These are phyloP conservation scores for Xylaria sp. DNA, from an alignment of 2,329 filamentous ascomycete genomes.

Conservation along the genomic window DNA sequence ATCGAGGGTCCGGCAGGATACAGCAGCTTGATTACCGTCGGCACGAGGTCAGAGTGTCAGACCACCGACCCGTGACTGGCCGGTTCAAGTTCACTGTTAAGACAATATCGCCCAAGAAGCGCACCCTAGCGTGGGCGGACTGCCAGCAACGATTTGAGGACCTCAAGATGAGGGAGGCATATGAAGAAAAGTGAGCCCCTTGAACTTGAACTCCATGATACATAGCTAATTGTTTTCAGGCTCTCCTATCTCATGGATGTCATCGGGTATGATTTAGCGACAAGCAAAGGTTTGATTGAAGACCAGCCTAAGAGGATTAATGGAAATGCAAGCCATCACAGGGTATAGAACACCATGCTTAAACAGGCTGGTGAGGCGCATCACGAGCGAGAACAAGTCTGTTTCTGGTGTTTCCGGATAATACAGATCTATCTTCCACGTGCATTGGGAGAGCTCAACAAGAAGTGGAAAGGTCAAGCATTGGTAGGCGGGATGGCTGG, in stretches of 20 bases:
- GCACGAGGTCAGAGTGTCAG: slow-evolving; percentile 90
- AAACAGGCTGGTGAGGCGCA: slow-evolving; percentile 3
- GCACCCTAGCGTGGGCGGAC: slow-evolving; percentile 75
- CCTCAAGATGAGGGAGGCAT: slow-evolving; percentile 74
- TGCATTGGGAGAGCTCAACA: slow-evolving; percentile 11
- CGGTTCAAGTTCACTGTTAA: slow-evolving; percentile 86
- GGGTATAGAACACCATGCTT: slow-evolving; percentile 36
- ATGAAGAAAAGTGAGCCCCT: slow-evolving; percentile 78
- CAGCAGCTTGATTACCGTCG: slow-evolving; percentile 88
- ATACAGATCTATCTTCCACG: background rate
- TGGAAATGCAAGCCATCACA: slow-evolving; percentile 38
- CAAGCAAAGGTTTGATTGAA: slow-evolving; percentile 59
- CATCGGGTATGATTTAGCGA: slow-evolving; percentile 66
- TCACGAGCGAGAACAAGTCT: slow-evolving; percentile 16
- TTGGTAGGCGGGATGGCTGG: background rate
- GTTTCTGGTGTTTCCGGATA: background rate
- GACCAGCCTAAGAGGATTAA: slow-evolving; percentile 50
- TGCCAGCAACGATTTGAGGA: slow-evolving; percentile 80
- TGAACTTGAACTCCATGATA: slow-evolving; percentile 2
- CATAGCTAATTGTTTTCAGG: slow-evolving; percentile 52
- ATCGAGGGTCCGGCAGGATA: slow-evolving; percentile 81
- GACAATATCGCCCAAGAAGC: slow-evolving; percentile 75
- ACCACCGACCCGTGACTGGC: slow-evolving; percentile 92
- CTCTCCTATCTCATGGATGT: slow-evolving; percentile 62
- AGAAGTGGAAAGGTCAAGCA: background rate